A percentile compares a stretch with the other conserved stretches of the same genome.
phyloP scores from a whole-genome alignment of 164 flowering plant genomes.

The Chimonanthus praecox region DNA sequence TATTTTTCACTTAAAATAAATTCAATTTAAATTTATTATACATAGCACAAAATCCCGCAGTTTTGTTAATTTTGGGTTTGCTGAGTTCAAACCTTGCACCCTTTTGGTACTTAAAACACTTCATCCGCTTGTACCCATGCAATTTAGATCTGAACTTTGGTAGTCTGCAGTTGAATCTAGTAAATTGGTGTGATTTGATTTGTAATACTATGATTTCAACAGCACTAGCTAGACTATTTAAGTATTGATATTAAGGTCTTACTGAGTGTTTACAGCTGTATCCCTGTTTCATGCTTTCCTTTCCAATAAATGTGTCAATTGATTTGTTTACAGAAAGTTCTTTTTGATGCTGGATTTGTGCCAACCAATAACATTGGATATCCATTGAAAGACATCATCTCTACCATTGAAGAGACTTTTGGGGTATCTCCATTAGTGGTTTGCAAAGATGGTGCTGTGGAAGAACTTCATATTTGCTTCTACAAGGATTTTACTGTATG shows the following conservation, averaged over 20 bases:
- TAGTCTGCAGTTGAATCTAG: neutral
- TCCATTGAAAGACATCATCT: constrained; percentile 66
- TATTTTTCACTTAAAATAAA: too few relatives aligned
- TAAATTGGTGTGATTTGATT: too few relatives aligned
- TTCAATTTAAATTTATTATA: too few relatives aligned
- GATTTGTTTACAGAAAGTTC: constrained; percentile 32
- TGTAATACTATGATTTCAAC: too few relatives aligned
- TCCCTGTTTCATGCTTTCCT: neutral
- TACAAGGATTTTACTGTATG: constrained; percentile 78
- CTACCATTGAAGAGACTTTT: constrained; percentile 76
- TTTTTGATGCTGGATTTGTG: constrained; percentile 66
- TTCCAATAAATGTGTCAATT: neutral
- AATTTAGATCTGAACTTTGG: neutral
- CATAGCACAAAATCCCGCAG: too few relatives aligned
- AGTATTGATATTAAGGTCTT: too few relatives aligned
- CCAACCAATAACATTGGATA: constrained; percentile 56
- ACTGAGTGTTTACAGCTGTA: neutral
- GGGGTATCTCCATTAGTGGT: constrained; percentile 50
- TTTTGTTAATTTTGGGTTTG: too few relatives aligned
- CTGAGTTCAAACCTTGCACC: too few relatives aligned
- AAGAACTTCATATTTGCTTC: constrained; percentile 77
- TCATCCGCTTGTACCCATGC: too few relatives aligned
- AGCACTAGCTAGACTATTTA: too few relatives aligned
- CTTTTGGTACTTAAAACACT: too few relatives aligned
- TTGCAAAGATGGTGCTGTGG: constrained; percentile 61